Evolutionary conservation across 441 rosid genomes (phyloP), one percentile per base, ranked within the genome.

Genomic region (Gossypium trilobum): DNA sequence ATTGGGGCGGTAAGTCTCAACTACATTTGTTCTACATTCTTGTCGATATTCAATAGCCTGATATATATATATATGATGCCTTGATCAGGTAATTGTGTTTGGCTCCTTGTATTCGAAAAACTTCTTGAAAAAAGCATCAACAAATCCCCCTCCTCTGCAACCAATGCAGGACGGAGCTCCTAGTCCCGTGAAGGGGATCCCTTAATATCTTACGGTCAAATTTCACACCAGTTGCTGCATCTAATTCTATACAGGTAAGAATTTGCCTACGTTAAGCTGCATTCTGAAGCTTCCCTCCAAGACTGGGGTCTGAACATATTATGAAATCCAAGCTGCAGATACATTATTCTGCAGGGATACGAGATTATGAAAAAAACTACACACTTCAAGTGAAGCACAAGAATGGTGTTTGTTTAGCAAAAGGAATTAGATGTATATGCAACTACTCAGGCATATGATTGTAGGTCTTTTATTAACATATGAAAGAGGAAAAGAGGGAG

Each of bases 1-100:
- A 85, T 93, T 6, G 96, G 98, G 78, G 85, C 97, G 42, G 98
- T 93, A 87, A 89, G 71, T 13, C 50, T 67, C 75, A 29, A 68
- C 29, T 51, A 13, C 70, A 17, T 42, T 70, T 23, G n/a, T 70
- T 63, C 33, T 62, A 73, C 67, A 19, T 73, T 55, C 17, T 27
- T 31, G 44, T 23, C 5, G 9, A 39, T 16, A 36, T 82, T 29
- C 72, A 46, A 77, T 17, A 10, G 20, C 33, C 60, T 62, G 67
- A 72, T 48, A 23, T 33, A 33, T 6, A 79, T 69, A 42, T 25
- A 78, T 76, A 50, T 29, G 70, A 62, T 50, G 5, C 58, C 5
- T 79, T 68, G 5, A 52, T 57, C 83, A 93, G 92, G 85, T 85
- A 33, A 81, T 88, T 58, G 95, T 93, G 68, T 93, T 91, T 2